Evolutionary conservation across 2,329 filamentous ascomycete genomes (phyloP), one percentile per base, ranked within the genome.

Genomic region (Fusarium musae): DNA sequence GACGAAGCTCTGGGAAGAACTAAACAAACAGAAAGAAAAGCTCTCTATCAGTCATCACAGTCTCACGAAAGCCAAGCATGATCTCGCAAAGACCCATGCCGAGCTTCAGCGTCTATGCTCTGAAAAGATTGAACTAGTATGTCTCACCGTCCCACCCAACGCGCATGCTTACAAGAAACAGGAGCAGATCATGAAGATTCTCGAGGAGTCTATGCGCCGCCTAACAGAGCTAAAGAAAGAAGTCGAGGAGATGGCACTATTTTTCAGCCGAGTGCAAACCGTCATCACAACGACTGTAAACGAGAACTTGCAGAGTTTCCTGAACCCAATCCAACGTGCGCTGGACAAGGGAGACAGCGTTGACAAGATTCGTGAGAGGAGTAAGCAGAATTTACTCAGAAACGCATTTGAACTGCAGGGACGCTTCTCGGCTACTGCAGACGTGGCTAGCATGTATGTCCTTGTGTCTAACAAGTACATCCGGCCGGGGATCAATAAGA

Each of bases 171-270:
- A 52, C n/a, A 13, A 16, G n/a, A 36, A 52, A 21, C 32, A 52
- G 49, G 49, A 52, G 32, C 49, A 52, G n/a, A 52, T 52, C 1
- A 52, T 52, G 49, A 52, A 16, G 17, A 52, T 52, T 10, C 32
- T 52, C 17, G 49, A 52, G 2, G 49, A 52, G 17, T 52, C 49
- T 6, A 52, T 52, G 49, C 49, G 49, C 8, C 32, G 49, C 17
- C 11, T 52, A 8, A 52, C 49, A 36, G 49, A 52, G 6, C n/a
- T 52, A 4, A 52, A 52, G n/a, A 52, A 52, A 9, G 49, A 52
- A 36, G 49, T 52, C 6, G 49, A 52, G 9, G 49, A 52, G 16
- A 36, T 52, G 49, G 49, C 49, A 16, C 9, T 52, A 6, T 52
- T 52, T n/a, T 52, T 52, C 12, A 52, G 49, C 32, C 49, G n/a